Conservation (phyloP, 2,329 filamentous ascomycete species). For the Neonectria punicea region DNA sequence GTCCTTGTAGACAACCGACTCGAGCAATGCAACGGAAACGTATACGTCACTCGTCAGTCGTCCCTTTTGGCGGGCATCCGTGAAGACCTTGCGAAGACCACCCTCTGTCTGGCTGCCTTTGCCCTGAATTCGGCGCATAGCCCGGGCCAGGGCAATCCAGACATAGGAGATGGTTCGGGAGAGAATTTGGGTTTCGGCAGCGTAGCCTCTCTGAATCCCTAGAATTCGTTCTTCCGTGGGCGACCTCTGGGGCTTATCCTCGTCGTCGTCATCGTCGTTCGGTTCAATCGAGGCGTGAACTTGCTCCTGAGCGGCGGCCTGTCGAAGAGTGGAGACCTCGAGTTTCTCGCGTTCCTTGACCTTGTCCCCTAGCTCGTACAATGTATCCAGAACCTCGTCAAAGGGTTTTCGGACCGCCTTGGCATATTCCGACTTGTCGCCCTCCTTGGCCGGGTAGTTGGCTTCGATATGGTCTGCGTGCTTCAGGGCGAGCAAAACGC, state of each 20-base stretch:
- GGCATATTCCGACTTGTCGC: conserved; percentile 80
- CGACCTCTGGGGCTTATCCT: conserved; percentile 56
- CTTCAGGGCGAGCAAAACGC: conserved; percentile 88
- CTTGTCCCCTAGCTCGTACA: conserved; percentile 88
- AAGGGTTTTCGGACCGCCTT: conserved; percentile 84
- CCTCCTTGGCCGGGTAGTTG: conserved; percentile 80
- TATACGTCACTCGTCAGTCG: conserved; percentile 95
- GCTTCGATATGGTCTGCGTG: conserved; percentile 88
- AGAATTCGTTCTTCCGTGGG: conserved; percentile 73
- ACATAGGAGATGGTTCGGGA: conserved; percentile 89
- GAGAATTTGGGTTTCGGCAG: conserved; percentile 77
- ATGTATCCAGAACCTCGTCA: conserved; percentile 81
- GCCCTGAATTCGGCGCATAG: conserved; percentile 94
- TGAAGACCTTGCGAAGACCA: conserved; percentile 89
- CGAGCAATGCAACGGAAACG: conserved; percentile 89
- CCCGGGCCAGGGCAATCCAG: conserved; percentile 94
- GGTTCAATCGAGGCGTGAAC: conserved; percentile 53
- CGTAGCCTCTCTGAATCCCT: conserved; percentile 73
- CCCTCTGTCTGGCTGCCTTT: conserved; percentile 74
- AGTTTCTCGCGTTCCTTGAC: conserved; percentile 70
- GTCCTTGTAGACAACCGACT: conserved; percentile 96
- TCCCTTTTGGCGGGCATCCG: conserved; percentile 86
- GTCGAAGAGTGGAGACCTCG: conserved; percentile 67
- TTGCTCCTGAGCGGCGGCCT: conserved; percentile 55
- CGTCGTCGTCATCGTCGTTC: conserved; percentile 64